phyloP scores from a whole-genome alignment of 2,329 filamentous ascomycete species.

The Pseudogymnoascus sp. region DNA sequence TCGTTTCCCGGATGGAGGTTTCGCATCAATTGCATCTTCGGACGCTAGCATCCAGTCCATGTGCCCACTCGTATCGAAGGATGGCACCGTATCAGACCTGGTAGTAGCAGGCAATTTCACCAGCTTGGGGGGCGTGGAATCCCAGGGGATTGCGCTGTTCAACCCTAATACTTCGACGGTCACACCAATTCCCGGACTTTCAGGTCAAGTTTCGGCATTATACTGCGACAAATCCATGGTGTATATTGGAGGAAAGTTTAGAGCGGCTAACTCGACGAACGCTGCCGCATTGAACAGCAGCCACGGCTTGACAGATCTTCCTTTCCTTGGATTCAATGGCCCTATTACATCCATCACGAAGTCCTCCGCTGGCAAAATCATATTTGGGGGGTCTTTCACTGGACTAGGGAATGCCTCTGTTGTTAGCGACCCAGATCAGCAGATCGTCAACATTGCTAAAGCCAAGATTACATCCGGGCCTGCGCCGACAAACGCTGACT shows the following conservation, averaged over 20 bases:
- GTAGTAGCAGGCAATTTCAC: constrained; percentile 95
- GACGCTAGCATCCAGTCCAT: constrained; percentile 83
- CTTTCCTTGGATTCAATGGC: constrained; percentile 92
- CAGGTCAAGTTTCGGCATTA: constrained; percentile 73
- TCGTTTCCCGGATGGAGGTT: constrained; percentile 76
- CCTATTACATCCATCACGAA: constrained; percentile 80
- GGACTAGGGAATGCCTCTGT: constrained; percentile 74
- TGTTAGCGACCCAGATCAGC: constrained; percentile 58
- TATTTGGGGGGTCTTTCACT: constrained; percentile 87
- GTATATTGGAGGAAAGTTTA: constrained; percentile 85
- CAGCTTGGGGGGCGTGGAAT: constrained; percentile 67
- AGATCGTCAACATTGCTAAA: constrained; percentile 76
- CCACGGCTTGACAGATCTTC: constrained; percentile 67
- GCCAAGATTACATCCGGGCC: constrained; percentile 63
- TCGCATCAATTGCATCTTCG: constrained; percentile 63
- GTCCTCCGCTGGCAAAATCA: constrained; percentile 70
- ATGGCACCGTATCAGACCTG: constrained; percentile 63
- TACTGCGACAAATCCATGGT: constrained; percentile 78
- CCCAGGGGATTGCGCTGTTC: constrained; percentile 73
- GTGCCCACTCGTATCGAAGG: constrained; percentile 65
- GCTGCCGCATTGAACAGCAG: constrained; percentile 71
- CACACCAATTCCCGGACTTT: constrained; percentile 68
- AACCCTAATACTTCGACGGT: constrained; percentile 63
- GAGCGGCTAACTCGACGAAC: constrained; percentile 73
- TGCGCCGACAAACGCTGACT: constrained; percentile 53